A percentile compares a stretch with the other conserved stretches of the same genome.
Conservation (phyloP, 2,329 filamentous ascomycete genomes). For the Sclerotiophoma versabilis region DNA sequence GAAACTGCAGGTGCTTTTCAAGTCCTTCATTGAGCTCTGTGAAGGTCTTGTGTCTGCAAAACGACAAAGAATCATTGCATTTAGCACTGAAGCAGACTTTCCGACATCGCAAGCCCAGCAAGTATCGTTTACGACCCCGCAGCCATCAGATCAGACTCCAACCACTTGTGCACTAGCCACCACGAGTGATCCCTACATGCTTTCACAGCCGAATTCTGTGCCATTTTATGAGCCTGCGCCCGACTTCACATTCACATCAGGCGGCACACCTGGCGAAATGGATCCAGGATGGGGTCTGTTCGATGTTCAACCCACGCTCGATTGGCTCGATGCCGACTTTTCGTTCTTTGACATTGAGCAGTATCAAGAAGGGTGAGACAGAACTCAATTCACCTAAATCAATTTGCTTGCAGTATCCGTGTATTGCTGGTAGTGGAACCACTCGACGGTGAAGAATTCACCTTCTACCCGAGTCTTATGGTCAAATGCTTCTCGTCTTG, state of each 20-base stretch:
- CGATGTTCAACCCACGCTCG: slow-evolving; percentile 30
- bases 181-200: not conserved
- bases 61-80: not conserved
- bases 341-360: slow-evolving; percentile 18
- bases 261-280: not conserved
- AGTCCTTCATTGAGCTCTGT: slow-evolving; percentile 24
- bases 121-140: not conserved
- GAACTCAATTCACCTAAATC: not conserved
- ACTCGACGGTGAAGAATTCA: no score
- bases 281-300: slow-evolving; percentile 27
- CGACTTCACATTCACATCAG: not conserved
- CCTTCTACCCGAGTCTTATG: not conserved
- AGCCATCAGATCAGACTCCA: not conserved
- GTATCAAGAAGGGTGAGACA: not conserved
- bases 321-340: slow-evolving; percentile 33
- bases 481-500: not conserved
- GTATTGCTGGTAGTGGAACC: no score
- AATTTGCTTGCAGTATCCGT: no score
- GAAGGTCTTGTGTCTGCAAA: slow-evolving; percentile 12
- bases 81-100: not conserved
- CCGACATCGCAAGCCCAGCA: not conserved
- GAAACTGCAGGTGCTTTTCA: slow-evolving; percentile 21
- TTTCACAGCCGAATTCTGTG: not conserved
- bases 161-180: not conserved
- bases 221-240: not conserved